Percentiles rank a stretch among this genome's conserved stretches.
These are phyloP conservation scores for Vigna unguiculata DNA, from an alignment of 306 rosid genomes.

Conservation along the genomic window DNA sequence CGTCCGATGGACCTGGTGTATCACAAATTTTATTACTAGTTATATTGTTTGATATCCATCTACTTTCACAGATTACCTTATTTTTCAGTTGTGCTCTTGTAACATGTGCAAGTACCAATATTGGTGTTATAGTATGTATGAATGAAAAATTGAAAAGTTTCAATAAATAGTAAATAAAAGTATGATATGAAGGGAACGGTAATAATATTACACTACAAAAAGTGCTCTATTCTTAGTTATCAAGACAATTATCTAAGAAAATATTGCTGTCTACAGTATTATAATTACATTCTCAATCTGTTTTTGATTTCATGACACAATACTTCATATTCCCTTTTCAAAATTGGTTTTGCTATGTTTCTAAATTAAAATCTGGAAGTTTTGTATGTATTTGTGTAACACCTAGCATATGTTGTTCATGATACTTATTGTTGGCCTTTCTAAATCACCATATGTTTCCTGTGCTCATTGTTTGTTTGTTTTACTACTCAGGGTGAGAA, in stretches of 20 bases:
- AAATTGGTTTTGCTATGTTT: not conserved
- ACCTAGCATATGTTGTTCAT: slow-evolving; percentile 5
- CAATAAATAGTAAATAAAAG: slow-evolving; percentile 8
- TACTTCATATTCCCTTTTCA: slow-evolving; percentile 24
- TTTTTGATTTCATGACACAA: slow-evolving; percentile 10
- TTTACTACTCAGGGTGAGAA: slow-evolving; percentile 76
- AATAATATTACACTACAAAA: not conserved
- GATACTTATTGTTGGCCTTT: slow-evolving; percentile 17
- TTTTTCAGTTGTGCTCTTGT: not conserved
- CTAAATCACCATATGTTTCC: slow-evolving; percentile 29
- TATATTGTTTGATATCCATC: not conserved
- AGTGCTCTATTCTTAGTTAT: not conserved
- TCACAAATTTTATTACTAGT: slow-evolving; percentile 19
- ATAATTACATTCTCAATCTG: slow-evolving; percentile 1
- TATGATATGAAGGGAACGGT: slow-evolving; percentile 2
- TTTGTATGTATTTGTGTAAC: not conserved
- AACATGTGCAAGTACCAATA: not conserved
- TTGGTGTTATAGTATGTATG: not conserved
- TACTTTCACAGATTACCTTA: not conserved
- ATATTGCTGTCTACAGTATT: slow-evolving; percentile 8
- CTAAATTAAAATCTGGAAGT: slow-evolving; percentile 30
- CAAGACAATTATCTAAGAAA: slow-evolving; percentile 12
- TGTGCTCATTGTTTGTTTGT: slow-evolving; percentile 39
- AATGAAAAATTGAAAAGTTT: not conserved
- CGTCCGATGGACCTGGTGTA: slow-evolving; percentile 1